phyloP scores from a whole-genome alignment of 495 filamentous ascomycete genomes.

The Neurospora sp. region DNA sequence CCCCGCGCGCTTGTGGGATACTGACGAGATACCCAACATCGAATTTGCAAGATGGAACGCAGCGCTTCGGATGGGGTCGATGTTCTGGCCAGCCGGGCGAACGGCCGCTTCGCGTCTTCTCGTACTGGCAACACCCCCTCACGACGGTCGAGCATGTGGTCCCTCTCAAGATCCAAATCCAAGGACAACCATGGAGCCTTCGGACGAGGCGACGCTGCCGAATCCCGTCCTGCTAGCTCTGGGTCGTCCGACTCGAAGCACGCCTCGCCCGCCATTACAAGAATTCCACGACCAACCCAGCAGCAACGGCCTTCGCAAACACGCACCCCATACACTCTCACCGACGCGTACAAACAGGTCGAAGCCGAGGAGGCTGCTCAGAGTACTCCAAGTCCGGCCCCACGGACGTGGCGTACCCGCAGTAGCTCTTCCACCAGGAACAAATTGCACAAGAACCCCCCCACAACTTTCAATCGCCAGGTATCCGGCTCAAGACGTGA shows the following conservation, averaged over 20 bases:
- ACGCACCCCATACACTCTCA: slow-evolving; percentile 27
- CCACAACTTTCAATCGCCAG: background rate
- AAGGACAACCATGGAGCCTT: slow-evolving; percentile 6
- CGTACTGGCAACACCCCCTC: slow-evolving; percentile 19
- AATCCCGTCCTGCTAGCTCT: slow-evolving; percentile 3
- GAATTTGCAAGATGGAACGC: slow-evolving; percentile 17
- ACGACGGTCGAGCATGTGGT: slow-evolving; percentile 12
- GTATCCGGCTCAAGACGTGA: background rate
- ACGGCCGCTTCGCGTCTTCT: slow-evolving; percentile 13
- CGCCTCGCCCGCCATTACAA: slow-evolving; percentile 25
- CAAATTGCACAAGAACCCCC: background rate
- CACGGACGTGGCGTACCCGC: slow-evolving; percentile 25
- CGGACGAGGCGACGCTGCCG: background rate
- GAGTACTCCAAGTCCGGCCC: slow-evolving; percentile 39
- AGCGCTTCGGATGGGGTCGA: slow-evolving; percentile 5
- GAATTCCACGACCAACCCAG: slow-evolving; percentile 28
- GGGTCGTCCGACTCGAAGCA: slow-evolving; percentile 9
- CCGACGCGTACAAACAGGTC: slow-evolving; percentile 34
- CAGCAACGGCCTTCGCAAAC: slow-evolving; percentile 17
- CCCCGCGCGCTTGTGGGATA: background rate
- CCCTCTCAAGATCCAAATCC: slow-evolving; percentile 5
- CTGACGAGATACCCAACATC: background rate
- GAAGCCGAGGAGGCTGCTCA: slow-evolving; percentile 32
- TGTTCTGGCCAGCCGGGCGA: slow-evolving; percentile 2
- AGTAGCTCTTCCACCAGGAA: slow-evolving; percentile 16